phyloP scores from a whole-genome alignment of 2,329 filamentous ascomycete genomes.

The Colletotrichum sp. region DNA sequence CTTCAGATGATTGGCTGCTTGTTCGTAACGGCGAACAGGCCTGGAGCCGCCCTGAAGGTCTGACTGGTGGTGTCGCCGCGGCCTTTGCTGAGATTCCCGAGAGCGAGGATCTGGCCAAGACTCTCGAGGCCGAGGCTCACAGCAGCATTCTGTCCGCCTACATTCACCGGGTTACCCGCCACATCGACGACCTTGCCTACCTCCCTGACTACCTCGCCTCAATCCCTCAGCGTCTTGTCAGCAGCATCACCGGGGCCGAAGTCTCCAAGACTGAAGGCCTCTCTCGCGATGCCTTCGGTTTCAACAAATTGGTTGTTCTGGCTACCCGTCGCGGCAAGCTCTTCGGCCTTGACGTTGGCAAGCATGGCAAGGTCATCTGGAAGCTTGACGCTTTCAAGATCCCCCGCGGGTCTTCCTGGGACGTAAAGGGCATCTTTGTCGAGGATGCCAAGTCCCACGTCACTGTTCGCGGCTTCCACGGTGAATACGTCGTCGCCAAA shows the following conservation, averaged over 20 bases:
- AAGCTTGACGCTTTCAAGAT: constrained; percentile 68
- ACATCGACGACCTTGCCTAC: constrained; percentile 77
- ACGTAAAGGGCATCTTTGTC: constrained; percentile 71
- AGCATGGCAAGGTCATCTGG: constrained; percentile 79
- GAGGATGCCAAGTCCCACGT: constrained; percentile 62
- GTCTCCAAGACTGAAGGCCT: constrained; percentile 51
- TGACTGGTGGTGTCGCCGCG: constrained; percentile 81
- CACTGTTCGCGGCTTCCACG: constrained; percentile 63
- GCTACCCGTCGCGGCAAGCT: constrained; percentile 81
- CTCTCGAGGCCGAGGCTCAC: constrained; percentile 85
- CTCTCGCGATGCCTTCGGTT: constrained; percentile 80
- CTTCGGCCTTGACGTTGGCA: constrained; percentile 79
- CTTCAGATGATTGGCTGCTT: constrained; percentile 78
- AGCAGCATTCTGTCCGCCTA: constrained; percentile 84
- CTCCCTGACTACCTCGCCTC: constrained; percentile 76
- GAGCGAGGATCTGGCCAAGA: constrained; percentile 76
- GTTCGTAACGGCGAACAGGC: constrained; percentile 80
- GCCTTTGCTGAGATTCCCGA: constrained; percentile 80
- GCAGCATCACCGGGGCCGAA: constrained; percentile 66
- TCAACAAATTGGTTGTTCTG: constrained; percentile 83
- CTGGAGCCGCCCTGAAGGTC: constrained; percentile 83
- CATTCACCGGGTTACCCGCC: constrained; percentile 82
- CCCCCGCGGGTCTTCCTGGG: constrained; percentile 60
- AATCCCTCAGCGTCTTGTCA: constrained; percentile 72
- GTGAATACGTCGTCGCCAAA: constrained; percentile 65